Conservation (phyloP, 108 stramenopile genomes). For the Cyclostephanos invisitatus region DNA sequence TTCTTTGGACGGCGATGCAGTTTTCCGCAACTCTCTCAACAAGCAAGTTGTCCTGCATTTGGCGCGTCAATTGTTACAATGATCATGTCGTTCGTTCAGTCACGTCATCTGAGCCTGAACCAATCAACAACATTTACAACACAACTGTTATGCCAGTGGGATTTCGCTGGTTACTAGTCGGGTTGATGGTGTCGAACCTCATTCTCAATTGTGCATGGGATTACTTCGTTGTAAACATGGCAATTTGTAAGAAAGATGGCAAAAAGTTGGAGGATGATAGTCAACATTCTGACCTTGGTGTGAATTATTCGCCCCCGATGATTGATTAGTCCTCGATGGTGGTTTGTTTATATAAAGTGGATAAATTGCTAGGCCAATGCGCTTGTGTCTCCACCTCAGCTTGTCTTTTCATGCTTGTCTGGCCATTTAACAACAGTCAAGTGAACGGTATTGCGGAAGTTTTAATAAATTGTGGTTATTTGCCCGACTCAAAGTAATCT, state of each 20-base stretch:
- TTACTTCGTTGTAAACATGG: not conserved
- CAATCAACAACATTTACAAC: conserved; percentile 54
- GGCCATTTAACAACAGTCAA: too few species aligned
- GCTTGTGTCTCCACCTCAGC: too few species aligned
- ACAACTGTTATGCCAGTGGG: conserved; percentile 22
- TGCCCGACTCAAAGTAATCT: too few species aligned
- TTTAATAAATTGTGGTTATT: too few species aligned
- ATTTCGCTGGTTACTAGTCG: conserved; percentile 52
- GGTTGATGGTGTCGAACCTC: conserved; percentile 56
- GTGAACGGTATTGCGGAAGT: too few species aligned
- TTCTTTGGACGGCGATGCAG: conserved; percentile 33
- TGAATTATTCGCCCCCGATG: not conserved
- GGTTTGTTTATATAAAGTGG: not conserved
- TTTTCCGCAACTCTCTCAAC: conserved; percentile 38
- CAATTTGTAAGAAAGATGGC: not conserved
- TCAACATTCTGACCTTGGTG: not conserved
- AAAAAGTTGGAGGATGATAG: not conserved
- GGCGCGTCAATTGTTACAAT: conserved; percentile 64
- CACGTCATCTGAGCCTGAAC: conserved; percentile 18
- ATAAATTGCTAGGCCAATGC: not conserved
- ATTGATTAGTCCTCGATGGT: not conserved
- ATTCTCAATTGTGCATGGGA: conserved; percentile 47
- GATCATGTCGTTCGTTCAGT: conserved; percentile 47
- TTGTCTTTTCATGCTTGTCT: too few species aligned
- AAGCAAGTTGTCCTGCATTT: conserved; percentile 53